These are phyloP conservation scores for Colletotrichum chlorophyti DNA, from an alignment of 2,329 filamentous ascomycete genomes.

Conservation along the genomic window DNA sequence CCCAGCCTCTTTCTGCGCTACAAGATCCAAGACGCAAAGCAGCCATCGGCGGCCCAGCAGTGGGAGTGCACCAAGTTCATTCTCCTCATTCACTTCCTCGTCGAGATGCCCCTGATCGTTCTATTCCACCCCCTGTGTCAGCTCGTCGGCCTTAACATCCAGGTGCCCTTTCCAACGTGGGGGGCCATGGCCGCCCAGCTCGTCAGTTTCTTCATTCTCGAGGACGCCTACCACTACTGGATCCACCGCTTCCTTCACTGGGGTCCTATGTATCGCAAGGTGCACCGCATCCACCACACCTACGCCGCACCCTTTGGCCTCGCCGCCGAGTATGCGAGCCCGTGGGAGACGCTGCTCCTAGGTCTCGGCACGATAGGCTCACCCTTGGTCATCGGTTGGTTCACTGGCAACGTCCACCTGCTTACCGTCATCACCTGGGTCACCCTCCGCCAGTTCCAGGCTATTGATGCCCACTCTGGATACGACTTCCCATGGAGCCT, in stretches of 20 bases:
- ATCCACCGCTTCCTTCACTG: conserved; percentile 91
- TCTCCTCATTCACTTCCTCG: conserved; percentile 93
- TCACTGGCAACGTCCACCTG: conserved; percentile 89
- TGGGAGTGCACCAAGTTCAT: conserved; percentile 93
- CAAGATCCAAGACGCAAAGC: conserved; percentile 89
- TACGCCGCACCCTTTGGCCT: conserved; percentile 97
- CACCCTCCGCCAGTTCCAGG: conserved; percentile 88
- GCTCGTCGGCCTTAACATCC: background rate
- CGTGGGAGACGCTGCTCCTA: conserved; percentile 94
- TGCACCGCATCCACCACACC: conserved; percentile 99
- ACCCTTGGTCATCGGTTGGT: conserved; percentile 81
- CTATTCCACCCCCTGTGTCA: conserved; percentile 49
- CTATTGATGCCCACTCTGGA: conserved; percentile 95
- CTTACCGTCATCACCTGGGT: conserved; percentile 99
- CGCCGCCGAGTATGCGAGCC: conserved; percentile 95
- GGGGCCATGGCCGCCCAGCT: conserved; percentile 92
- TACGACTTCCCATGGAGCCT: conserved; percentile 99
- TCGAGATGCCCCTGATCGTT: conserved; percentile 97
- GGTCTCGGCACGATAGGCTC: conserved; percentile 84
- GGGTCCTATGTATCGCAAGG: conserved; percentile 91
- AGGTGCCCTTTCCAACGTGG: conserved; percentile 83
- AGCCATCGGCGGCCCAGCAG: conserved; percentile 89
- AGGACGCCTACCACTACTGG: conserved; percentile 99
- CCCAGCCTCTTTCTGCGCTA: conserved; percentile 89
- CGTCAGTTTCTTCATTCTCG: conserved; percentile 89